Base-by-base conservation (phyloP, 192 early-diverging fungal species). In the Obelidium mucronatum region DNA sequence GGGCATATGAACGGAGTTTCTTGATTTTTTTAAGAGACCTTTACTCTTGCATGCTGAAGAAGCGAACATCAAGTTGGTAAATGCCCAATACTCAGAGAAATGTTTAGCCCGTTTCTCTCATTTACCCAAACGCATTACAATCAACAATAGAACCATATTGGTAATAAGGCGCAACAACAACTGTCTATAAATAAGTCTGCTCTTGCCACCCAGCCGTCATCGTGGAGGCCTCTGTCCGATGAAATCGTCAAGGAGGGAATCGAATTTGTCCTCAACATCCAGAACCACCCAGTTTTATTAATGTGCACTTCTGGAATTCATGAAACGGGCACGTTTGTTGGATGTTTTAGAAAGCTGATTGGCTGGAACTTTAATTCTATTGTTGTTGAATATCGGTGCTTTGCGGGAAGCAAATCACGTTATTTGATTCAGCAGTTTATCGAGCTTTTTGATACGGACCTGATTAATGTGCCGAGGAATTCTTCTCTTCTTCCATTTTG, bases 311-410 rank as follows among this genome's bases (percentile, higher is more conserved):
- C 96, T 22, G 96, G 96, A 1, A 89, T 97, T 17, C 92, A 96
- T 65, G 97, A 99, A 77, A 98, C 96, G 1, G 97, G 97, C 4
- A 93, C 90, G 2, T 83, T 98, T 48, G 89, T 99, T 58, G 97
- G 96, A 6, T 99, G 97, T 71, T 78, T 99, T 62, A 85, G 97
- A 31, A 96, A 94, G 73, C 82, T 98, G 67, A 94, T 97, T 79
- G 87, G 92, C 37, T 99, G 96, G 96, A 97, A 97, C 78, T 96
- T 98, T 74, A 98, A 95, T 75, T 95, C 96, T 1, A 98, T 96
- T 73, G 89, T 97, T 44, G 91, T 91, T n/a, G 97, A 98, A 91
- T 99, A 97, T 75, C 94, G 94, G n/a, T 90, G 90, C 65, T 98
- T 92, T 85, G 96, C 95, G 3, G 94, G 94, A 4, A 94, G 85